Evolutionary conservation across 306 rosid genomes (phyloP).

Genomic region (Cicer arietinum): DNA sequence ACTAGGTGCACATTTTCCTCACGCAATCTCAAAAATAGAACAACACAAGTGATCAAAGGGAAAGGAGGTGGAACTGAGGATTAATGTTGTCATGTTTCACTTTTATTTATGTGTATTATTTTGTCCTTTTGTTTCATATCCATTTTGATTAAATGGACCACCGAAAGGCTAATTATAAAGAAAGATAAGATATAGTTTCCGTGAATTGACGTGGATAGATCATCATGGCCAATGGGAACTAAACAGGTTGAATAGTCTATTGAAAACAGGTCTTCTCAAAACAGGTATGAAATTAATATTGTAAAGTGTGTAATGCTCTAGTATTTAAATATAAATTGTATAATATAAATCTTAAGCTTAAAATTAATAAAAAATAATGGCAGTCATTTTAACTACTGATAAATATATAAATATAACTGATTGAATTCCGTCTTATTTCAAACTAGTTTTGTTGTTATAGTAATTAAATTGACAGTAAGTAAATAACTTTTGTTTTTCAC

Average conservation of each 20-base stretch:
- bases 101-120: constrained; percentile 40
- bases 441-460: not conserved
- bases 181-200: constrained; percentile 21
- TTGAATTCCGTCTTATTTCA: too few relatives aligned
- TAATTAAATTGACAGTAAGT: not conserved
- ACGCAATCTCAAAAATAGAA: constrained; percentile 29
- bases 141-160: constrained; percentile 42
- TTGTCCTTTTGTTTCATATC: constrained; percentile 48
- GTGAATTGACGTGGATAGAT: constrained; percentile 44
- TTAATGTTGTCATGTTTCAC: constrained; percentile 46
- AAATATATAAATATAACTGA: too few relatives aligned
- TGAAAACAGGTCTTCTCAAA: constrained; percentile 15
- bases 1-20: constrained; percentile 25
- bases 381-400: too few relatives aligned
- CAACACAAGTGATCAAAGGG: not conserved
- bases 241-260: not conserved
- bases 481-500: not conserved
- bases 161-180: constrained; percentile 47
- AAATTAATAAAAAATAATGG: too few relatives aligned
- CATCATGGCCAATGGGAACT: not conserved
- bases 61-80: not conserved
- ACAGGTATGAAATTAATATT: not conserved
- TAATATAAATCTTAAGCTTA: too few relatives aligned
- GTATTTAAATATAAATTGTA: too few relatives aligned
- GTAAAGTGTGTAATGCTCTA: too few relatives aligned